Percentiles rank a stretch among this genome's conserved stretches.
These are phyloP conservation scores for Xerocomus brunneocitrinus DNA, from an alignment of 768 basidiomycete species.

Conservation along the genomic window DNA sequence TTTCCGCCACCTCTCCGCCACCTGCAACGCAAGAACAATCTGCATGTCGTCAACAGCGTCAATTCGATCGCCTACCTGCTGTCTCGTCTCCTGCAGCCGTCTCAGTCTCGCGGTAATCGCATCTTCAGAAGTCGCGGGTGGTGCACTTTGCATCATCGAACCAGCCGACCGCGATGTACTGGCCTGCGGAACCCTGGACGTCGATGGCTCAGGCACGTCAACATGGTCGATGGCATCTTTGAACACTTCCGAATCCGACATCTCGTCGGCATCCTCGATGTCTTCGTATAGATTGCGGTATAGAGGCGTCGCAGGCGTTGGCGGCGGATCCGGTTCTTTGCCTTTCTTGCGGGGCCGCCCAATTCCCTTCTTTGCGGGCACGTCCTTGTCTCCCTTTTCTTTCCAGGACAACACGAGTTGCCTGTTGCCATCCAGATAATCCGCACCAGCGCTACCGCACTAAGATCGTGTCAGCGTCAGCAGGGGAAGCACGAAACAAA, in stretches of 20 bases:
- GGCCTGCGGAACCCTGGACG: constrained; percentile 5
- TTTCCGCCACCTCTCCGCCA: constrained; percentile 8
- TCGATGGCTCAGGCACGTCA: constrained; percentile 1
- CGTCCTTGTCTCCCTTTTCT: constrained; percentile 14
- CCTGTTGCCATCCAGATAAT: constrained; percentile 19
- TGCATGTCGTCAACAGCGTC: neutral
- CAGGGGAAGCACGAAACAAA: neutral
- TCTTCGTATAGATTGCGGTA: constrained; percentile 27
- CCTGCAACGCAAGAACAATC: constrained; percentile 8
- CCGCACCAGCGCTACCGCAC: constrained; percentile 17
- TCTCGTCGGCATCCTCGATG: constrained; percentile 24
- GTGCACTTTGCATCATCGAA: neutral
- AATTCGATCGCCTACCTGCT: constrained; percentile 9
- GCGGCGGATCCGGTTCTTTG: constrained; percentile 13
- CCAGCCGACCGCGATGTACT: constrained; percentile 7
- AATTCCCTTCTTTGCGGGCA: constrained; percentile 5
- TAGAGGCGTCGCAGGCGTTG: fast-evolving
- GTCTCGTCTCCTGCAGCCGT: constrained; percentile 20
- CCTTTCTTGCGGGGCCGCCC: constrained; percentile 17
- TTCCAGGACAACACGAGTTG: constrained; percentile 25
- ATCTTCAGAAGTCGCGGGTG: constrained; percentile 3
- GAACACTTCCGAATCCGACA: constrained; percentile 15
- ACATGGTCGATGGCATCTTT: constrained; percentile 8
- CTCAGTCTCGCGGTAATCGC: constrained; percentile 10
- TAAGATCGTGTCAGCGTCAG: constrained; percentile 8